Conservation (phyloP, 2,329 filamentous ascomycete species). For the Metarhizium brunneum region DNA sequence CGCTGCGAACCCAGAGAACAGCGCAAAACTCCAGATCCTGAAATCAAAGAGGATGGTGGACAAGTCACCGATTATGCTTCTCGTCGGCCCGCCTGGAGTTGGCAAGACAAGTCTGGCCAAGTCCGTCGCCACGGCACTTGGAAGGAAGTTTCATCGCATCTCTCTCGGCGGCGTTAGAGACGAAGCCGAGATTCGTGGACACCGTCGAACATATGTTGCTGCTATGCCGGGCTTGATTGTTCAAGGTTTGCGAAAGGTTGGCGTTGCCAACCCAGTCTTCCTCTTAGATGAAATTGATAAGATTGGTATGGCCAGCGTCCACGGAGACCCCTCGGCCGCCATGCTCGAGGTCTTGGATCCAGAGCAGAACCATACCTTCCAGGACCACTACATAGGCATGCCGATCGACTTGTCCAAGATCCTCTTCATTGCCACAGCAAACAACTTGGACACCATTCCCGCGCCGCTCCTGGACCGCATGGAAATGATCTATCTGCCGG, state of each 20-base stretch:
- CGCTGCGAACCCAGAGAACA: slow-evolving; percentile 24
- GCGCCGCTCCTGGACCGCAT: slow-evolving; percentile 90
- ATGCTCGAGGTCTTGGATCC: slow-evolving; percentile 98
- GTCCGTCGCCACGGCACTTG: slow-evolving; percentile 83
- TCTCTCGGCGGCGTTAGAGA: slow-evolving; percentile 92
- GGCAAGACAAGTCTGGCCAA: slow-evolving; percentile 94
- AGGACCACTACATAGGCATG: slow-evolving; percentile 92
- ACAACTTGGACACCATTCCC: slow-evolving; percentile 89
- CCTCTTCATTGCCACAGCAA: slow-evolving; percentile 94
- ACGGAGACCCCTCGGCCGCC: slow-evolving; percentile 90
- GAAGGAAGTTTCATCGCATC: slow-evolving; percentile 93
- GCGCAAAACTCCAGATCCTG: slow-evolving; percentile 62
- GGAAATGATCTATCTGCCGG: slow-evolving; percentile 89
- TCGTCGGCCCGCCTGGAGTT: slow-evolving; percentile 87
- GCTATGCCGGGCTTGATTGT: slow-evolving; percentile 98
- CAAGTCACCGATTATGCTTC: slow-evolving; percentile 89
- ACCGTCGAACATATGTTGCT: slow-evolving; percentile 91
- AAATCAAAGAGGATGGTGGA: slow-evolving; percentile 80
- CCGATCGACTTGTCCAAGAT: slow-evolving; percentile 95
- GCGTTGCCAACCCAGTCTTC: slow-evolving; percentile 91
- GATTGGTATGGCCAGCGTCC: slow-evolving; percentile 80
- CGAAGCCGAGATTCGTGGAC: slow-evolving; percentile 92
- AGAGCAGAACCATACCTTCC: slow-evolving; percentile 92
- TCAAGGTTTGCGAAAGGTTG: slow-evolving; percentile 88
- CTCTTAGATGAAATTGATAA: slow-evolving; percentile 98